These are phyloP conservation scores for Eucalyptus polyanthemos DNA, from an alignment of 345 rosid genomes.

Conservation along the genomic window DNA sequence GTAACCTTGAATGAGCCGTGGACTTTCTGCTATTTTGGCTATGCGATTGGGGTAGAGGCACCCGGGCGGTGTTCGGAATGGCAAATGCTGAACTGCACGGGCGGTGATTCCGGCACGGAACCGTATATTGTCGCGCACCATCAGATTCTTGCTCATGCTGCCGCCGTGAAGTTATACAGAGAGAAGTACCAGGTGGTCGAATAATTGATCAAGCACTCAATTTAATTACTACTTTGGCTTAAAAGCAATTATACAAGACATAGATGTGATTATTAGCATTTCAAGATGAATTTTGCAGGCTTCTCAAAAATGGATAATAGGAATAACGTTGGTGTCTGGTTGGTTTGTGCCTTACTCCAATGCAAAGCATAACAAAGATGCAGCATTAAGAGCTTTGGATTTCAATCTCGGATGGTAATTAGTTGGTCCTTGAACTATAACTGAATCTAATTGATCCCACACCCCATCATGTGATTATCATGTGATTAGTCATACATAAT, in stretches of 20 bases:
- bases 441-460: neutral
- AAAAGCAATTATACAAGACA: too few species aligned
- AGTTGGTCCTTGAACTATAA: neutral
- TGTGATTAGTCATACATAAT: neutral
- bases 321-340: slow-evolving; percentile 9
- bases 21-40: slow-evolving; percentile 4
- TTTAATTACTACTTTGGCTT: neutral
- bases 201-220: neutral
- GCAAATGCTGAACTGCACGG: slow-evolving; percentile 9
- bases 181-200: slow-evolving; percentile 15
- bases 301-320: slow-evolving; percentile 30
- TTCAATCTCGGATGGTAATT: slow-evolving; percentile 27
- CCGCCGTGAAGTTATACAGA: slow-evolving; percentile 16
- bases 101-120: slow-evolving; percentile 31
- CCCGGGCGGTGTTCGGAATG: slow-evolving; percentile 36
- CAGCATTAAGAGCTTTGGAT: slow-evolving; percentile 21
- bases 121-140: slow-evolving; percentile 32
- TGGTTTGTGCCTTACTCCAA: slow-evolving; percentile 30
- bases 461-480: neutral
- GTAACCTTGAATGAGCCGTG: slow-evolving; percentile 44
- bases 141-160: slow-evolving; percentile 38
- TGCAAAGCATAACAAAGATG: slow-evolving; percentile 4
- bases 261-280: neutral
- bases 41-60: neutral
- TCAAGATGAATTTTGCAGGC: slow-evolving; percentile 1